These are phyloP conservation scores for Funneliformis caledonium DNA, from an alignment of 371 early-diverging fungal species.

Conservation along the genomic window DNA sequence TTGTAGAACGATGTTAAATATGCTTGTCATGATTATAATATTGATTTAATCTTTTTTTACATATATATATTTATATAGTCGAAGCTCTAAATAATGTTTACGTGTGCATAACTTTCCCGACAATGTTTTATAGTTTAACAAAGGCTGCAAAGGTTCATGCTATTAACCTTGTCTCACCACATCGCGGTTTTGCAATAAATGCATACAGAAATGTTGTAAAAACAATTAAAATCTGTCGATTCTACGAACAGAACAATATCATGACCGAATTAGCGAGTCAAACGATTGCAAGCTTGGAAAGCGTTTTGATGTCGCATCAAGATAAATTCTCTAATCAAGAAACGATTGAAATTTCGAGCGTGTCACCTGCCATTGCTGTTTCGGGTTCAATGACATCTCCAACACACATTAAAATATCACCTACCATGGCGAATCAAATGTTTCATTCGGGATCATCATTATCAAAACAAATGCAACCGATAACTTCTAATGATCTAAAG, in stretches of 20 bases:
- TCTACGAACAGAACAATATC: conserved; percentile 22
- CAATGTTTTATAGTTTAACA: conserved; percentile 33
- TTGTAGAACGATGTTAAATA: background rate
- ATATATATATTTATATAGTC: background rate
- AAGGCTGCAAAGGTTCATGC: conserved; percentile 36
- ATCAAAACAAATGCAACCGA: background rate
- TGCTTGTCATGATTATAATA: conserved; percentile 10
- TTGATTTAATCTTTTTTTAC: background rate
- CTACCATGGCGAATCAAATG: background rate
- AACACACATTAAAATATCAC: conserved; percentile 18
- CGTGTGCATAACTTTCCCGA: conserved; percentile 32
- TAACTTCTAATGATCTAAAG: background rate
- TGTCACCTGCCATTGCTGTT: background rate
- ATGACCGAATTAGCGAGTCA: conserved; percentile 34
- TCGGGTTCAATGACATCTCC: background rate
- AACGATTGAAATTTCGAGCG: background rate
- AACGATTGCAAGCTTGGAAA: conserved; percentile 21
- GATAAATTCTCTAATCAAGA: conserved; percentile 15
- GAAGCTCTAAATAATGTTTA: conserved; percentile 33
- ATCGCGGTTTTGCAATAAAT: conserved; percentile 12
- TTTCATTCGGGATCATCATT: conserved; percentile 2
- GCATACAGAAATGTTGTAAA: conserved; percentile 27
- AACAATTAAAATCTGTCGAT: conserved; percentile 20
- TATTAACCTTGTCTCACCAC: conserved; percentile 17
- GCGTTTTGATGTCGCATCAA: conserved; percentile 20